A percentile compares a stretch with the other conserved stretches of the same genome.
These are phyloP conservation scores for Boletus chippewaensis DNA, from an alignment of 1,284 basidiomycete species.

Conservation along the genomic window DNA sequence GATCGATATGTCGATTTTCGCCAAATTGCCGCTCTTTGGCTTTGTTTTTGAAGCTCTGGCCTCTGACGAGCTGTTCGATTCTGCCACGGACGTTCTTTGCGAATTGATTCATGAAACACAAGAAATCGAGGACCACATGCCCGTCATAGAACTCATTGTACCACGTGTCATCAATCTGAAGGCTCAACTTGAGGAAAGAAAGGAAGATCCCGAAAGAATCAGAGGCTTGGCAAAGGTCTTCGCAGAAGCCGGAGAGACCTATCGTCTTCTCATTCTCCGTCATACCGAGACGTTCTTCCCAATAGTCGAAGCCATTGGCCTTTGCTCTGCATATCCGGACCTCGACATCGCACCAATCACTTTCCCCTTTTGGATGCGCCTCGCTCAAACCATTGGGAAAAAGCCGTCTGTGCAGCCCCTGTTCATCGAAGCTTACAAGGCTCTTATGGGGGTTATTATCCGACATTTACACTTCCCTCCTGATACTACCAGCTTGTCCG, in stretches of 20 bases:
- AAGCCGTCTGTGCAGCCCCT: constrained; percentile 59
- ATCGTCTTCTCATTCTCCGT: constrained; percentile 82
- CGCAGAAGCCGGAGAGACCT: constrained; percentile 94
- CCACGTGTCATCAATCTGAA: constrained; percentile 74
- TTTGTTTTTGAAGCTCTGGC: constrained; percentile 81
- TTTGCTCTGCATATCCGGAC: constrained; percentile 89
- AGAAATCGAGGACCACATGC: constrained; percentile 92
- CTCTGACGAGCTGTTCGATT: constrained; percentile 85
- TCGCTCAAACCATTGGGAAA: constrained; percentile 78
- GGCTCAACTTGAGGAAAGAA: constrained; percentile 50
- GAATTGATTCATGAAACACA: constrained; percentile 98
- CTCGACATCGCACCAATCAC: constrained; percentile 98
- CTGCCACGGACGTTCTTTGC: constrained; percentile 87
- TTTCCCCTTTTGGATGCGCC: constrained; percentile 97
- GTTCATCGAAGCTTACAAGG: constrained; percentile 77
- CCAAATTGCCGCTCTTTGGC: constrained; percentile 76
- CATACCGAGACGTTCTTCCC: constrained; percentile 90
- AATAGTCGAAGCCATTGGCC: constrained; percentile 90
- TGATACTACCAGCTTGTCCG: constrained; percentile 57
- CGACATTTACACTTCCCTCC: constrained; percentile 88
- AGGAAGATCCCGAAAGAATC: constrained; percentile 84
- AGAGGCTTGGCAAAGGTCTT: constrained; percentile 89
- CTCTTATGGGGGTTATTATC: constrained; percentile 85
- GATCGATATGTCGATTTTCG: constrained; percentile 59
- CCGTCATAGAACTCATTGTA: constrained; percentile 82